phyloP scores from a whole-genome alignment of 2,329 filamentous ascomycete species.

The Bretziella fagacearum region DNA sequence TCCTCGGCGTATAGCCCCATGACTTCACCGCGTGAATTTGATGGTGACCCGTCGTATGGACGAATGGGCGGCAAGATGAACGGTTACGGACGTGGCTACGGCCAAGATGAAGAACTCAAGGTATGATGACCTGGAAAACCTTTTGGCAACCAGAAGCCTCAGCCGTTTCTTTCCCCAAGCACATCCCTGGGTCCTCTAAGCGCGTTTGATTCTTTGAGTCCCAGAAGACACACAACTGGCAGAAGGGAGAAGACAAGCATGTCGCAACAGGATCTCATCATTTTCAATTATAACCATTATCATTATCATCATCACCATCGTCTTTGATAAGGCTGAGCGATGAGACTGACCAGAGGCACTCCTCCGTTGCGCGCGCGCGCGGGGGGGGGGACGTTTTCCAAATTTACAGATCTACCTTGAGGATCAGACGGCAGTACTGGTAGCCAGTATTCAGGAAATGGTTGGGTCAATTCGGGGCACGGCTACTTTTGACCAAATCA shows the following conservation, averaged over 20 bases:
- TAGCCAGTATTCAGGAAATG: slow-evolving; percentile 67
- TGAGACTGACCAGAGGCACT: slow-evolving; percentile 12
- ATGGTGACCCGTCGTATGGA: slow-evolving; percentile 22
- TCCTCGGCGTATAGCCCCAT: slow-evolving; percentile 62
- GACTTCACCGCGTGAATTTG: slow-evolving; percentile 47
- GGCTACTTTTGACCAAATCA: slow-evolving; percentile 32
- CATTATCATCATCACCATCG: slow-evolving; percentile 4
- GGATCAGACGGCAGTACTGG: slow-evolving; percentile 62
- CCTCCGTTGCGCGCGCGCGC: not conserved
- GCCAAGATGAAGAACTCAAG: slow-evolving; percentile 14
- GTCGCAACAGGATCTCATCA: not conserved
- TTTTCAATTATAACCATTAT: not conserved
- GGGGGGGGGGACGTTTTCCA: not conserved
- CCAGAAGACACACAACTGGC: not conserved
- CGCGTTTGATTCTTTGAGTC: slow-evolving; percentile 2
- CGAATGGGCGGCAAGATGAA: slow-evolving; percentile 12
- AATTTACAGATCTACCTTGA: slow-evolving; percentile 52
- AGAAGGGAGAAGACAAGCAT: slow-evolving; percentile 4
- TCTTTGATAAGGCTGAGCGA: too few relatives aligned
- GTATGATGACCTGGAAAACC: slow-evolving; percentile 8
- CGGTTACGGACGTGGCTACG: slow-evolving; percentile 10
- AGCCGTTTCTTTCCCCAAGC: too few relatives aligned
- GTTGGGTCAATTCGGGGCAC: slow-evolving; percentile 55
- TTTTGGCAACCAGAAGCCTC: too few relatives aligned
- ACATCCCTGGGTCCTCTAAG: not conserved